Evolutionary conservation across 2,329 filamentous ascomycete genomes (phyloP), one percentile per base, ranked within the genome.

Genomic region (Sporothrix luriei): DNA sequence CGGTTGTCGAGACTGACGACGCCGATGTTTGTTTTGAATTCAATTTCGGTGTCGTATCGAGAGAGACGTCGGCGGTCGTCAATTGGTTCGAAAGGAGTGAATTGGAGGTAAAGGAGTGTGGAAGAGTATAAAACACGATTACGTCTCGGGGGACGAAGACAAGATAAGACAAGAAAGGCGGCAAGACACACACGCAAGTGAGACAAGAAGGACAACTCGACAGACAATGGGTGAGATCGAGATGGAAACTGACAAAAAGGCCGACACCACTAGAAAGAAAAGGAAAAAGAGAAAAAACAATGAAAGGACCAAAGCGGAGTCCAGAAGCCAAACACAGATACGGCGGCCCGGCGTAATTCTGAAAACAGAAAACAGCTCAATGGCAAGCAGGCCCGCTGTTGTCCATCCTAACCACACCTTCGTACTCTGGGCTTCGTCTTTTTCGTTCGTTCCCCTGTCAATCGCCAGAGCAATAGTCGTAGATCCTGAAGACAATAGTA

Each of bases 311-410:
- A 59, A 21, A 40, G 33, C 55, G 55, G 33, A 40, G 48, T 54
- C 29, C 29, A 62, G 46, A 48, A 33, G 14, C 48, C 26, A 29
- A 16, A 29, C 29, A 48, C 21, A 29, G 24, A 29, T 29, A 48
- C 21, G 61, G 43, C 26, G 61, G 46, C 57, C n/a, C n/a, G 57
- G 24, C 40, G 57, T 46, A 46, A 46, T 26, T 52, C 46, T 66
- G 62, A 51, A 66, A 21, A 51, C 33, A 43, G 64, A 66, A 54
- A 66, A 66, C 13, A 66, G 49, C 64, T 66, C 64, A 66, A 43
- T 54, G 43, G 26, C 38, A 61, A 33, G 57, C 57, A 13, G n/a
- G 59, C 59, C 13, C 33, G 40, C 38, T 13, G 16, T 16, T 16
- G 16, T 16, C 7, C 40, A 24, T 61, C 38, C 40, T 43, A 9